Conservation (phyloP, 495 filamentous ascomycete genomes). For the Glutinoglossum americanum region DNA sequence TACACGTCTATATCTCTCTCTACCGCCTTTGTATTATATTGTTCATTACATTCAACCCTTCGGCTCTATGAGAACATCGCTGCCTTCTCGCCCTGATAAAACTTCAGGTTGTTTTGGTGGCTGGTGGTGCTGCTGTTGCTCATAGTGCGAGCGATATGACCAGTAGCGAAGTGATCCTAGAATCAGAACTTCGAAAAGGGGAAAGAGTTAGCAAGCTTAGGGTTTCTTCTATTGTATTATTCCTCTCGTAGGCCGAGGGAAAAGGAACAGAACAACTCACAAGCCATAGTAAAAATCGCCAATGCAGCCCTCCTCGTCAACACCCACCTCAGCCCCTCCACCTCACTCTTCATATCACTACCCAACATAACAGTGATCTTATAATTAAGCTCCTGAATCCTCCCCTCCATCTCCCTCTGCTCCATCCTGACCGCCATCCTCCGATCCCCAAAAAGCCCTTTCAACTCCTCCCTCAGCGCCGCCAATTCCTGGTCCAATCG, state of each 20-base stretch:
- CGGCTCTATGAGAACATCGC: not conserved
- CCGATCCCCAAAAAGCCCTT: slow-evolving; percentile 88
- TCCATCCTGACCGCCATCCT: slow-evolving; percentile 79
- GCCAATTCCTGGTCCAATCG: slow-evolving; percentile 57
- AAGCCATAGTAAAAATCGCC: slow-evolving; percentile 32
- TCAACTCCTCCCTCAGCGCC: slow-evolving; percentile 69
- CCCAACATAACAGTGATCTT: slow-evolving; percentile 75
- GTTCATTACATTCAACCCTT: not conserved
- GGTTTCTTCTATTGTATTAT: too few species aligned
- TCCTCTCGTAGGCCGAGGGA: not conserved
- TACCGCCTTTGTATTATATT: not conserved
- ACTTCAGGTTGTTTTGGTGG: not conserved
- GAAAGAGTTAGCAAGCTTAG: not conserved
- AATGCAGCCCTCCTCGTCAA: slow-evolving; percentile 68
- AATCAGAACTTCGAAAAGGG: slow-evolving; percentile 8
- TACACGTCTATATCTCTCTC: not conserved
- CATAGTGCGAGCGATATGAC: slow-evolving; percentile 10
- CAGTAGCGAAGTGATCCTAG: slow-evolving; percentile 11
- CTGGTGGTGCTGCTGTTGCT: slow-evolving; percentile 5
- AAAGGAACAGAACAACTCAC: slow-evolving; percentile 6
- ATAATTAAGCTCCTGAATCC: slow-evolving; percentile 84
- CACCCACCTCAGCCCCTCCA: slow-evolving; percentile 80
- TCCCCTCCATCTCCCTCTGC: slow-evolving; percentile 58
- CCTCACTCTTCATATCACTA: slow-evolving; percentile 70
- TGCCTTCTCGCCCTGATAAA: not conserved